Conservation (phyloP, 164 flowering plant genomes). For the Chimonanthus salicifolius region DNA sequence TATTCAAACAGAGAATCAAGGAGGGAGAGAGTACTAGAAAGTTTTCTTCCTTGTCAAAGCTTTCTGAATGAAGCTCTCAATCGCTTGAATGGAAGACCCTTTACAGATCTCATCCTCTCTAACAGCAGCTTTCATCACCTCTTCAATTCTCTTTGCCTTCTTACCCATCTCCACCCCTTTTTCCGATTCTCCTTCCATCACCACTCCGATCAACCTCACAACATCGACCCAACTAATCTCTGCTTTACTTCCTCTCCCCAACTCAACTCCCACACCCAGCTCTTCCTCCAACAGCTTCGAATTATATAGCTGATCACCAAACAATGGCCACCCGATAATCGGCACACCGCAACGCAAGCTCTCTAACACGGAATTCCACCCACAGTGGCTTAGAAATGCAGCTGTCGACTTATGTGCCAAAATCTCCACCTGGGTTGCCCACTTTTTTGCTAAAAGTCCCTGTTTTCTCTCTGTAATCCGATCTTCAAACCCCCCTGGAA, state of each 20-base stretch:
- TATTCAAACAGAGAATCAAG: too few relatives aligned
- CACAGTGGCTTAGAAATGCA: constrained; percentile 17
- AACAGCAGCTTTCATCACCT: constrained; percentile 2
- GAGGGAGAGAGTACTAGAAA: too few relatives aligned
- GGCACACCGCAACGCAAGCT: constrained; percentile 15
- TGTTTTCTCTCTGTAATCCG: constrained; percentile 8
- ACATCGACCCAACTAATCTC: background rate
- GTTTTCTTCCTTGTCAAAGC: background rate
- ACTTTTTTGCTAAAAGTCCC: constrained; percentile 22
- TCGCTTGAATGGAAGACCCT: background rate
- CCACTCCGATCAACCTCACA: background rate
- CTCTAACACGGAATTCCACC: constrained; percentile 20
- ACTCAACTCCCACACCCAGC: constrained; percentile 8
- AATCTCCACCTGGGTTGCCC: constrained; percentile 21
- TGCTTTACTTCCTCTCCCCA: background rate
- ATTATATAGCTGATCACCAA: constrained; percentile 9
- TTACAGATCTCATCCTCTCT: background rate
- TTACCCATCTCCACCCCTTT: constrained; percentile 8
- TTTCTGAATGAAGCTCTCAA: background rate
- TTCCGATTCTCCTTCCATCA: background rate
- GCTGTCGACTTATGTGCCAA: constrained; percentile 10
- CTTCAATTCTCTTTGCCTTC: background rate
- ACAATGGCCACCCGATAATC: constrained; percentile 17
- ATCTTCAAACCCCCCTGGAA: constrained; percentile 26
- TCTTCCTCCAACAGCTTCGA: constrained; percentile 13